Conservation (phyloP, 2,329 filamentous ascomycete species). For the Colletotrichum euphorbiae region DNA sequence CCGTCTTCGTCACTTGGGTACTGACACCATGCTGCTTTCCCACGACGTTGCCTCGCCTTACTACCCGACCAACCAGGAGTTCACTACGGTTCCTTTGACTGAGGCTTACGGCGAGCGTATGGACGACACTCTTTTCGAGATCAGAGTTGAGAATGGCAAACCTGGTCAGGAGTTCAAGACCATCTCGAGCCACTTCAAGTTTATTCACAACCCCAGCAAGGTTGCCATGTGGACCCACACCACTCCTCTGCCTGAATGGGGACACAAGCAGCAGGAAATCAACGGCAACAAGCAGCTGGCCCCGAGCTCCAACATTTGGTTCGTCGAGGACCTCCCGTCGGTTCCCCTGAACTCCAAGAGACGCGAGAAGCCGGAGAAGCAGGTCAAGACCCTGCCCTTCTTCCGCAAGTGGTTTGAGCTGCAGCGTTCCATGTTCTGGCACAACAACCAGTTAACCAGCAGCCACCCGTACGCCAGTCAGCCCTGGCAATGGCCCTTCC, state of each 20-base stretch:
- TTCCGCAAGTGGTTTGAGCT: slow-evolving; percentile 95
- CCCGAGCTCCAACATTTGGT: slow-evolving; percentile 94
- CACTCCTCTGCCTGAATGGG: slow-evolving; percentile 96
- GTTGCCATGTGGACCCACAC: slow-evolving; percentile 99
- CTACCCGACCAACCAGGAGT: slow-evolving; percentile 98
- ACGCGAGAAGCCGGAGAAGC: slow-evolving; percentile 78
- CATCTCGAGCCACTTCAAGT: slow-evolving; percentile 92
- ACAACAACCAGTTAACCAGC: slow-evolving; percentile 98
- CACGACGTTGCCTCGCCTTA: slow-evolving; percentile 98
- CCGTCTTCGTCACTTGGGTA: slow-evolving; percentile 86
- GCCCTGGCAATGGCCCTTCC: slow-evolving; percentile 97
- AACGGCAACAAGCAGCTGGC: slow-evolving; percentile 98
- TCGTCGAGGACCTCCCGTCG: slow-evolving; percentile 89
- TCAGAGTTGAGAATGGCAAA: slow-evolving; percentile 90
- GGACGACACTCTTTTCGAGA: slow-evolving; percentile 93
- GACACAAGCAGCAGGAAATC: slow-evolving; percentile 96
- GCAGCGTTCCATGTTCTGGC: slow-evolving; percentile 98
- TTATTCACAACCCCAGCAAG: slow-evolving; percentile 93
- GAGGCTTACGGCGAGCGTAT: slow-evolving; percentile 79
- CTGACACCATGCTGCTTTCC: slow-evolving; percentile 86
- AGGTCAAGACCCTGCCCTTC: slow-evolving; percentile 89
- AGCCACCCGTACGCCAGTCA: slow-evolving; percentile 96
- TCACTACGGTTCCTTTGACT: slow-evolving; percentile 82
- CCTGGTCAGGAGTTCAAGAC: slow-evolving; percentile 86
- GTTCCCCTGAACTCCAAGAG: slow-evolving; percentile 78